These are phyloP conservation scores for Trametes polyzona DNA, from an alignment of 1,284 basidiomycete species.

Conservation along the genomic window DNA sequence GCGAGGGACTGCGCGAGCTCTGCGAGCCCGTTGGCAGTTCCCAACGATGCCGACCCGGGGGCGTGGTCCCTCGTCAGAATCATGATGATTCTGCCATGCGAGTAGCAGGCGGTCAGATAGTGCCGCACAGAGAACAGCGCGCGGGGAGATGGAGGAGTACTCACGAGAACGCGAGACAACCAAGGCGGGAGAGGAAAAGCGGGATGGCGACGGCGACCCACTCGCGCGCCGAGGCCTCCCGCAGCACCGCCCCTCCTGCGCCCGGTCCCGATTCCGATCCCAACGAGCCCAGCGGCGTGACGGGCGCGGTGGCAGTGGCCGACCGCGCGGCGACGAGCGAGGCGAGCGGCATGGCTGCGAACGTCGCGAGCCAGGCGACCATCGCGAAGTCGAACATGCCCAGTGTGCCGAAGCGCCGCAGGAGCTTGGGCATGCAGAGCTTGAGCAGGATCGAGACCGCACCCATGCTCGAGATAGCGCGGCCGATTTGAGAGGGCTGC, in stretches of 20 bases:
- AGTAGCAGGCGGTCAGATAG: too few species aligned
- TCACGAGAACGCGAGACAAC: conserved; percentile 43
- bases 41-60: conserved; percentile 56
- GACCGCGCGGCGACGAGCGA: conserved; percentile 30
- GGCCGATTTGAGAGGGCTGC: conserved; percentile 64
- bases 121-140: neutral
- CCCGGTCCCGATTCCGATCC: too few species aligned
- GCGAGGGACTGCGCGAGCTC: conserved; percentile 61
- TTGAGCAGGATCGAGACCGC: conserved; percentile 43
- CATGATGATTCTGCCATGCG: conserved; percentile 54
- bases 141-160: conserved; percentile 16
- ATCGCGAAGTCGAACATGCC: conserved; percentile 39
- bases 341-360: conserved; percentile 40
- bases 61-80: conserved; percentile 59
- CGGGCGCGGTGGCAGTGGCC: conserved; percentile 4
- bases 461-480: conserved; percentile 51
- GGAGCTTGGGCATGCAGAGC: conserved; percentile 40
- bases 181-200: conserved; percentile 40
- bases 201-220: conserved; percentile 40
- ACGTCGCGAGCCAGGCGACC: conserved; percentile 40
- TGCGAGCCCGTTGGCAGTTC: conserved; percentile 65
- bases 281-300: neutral
- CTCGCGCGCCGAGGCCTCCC: conserved; percentile 29
- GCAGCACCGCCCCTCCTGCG: neutral
- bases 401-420: conserved; percentile 38